Percentiles rank a stretch among this genome's conserved stretches.
phyloP scores from a whole-genome alignment of 2,329 filamentous ascomycete genomes.

The Juglanconis juglandina region DNA sequence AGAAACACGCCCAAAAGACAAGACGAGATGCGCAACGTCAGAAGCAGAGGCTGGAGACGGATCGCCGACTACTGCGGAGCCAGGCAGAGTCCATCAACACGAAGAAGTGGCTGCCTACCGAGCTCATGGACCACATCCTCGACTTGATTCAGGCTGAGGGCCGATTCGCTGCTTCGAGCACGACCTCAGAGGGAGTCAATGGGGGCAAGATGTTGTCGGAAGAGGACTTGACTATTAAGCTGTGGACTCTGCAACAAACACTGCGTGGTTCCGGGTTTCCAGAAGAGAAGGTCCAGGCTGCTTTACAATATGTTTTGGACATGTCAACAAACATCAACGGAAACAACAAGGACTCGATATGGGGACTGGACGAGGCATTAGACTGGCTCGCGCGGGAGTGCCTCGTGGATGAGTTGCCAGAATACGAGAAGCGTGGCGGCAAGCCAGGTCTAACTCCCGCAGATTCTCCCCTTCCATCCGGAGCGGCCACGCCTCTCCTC shows the following conservation, averaged over 20 bases:
- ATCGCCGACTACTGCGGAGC: constrained; percentile 74
- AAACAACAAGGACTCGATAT: constrained; percentile 63
- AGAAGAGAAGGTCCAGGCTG: constrained; percentile 57
- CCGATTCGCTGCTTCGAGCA: constrained; percentile 51
- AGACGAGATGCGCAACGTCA: constrained; percentile 77
- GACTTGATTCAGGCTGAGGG: constrained; percentile 67
- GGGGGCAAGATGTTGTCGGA: constrained; percentile 59
- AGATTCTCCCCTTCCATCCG: constrained; percentile 49
- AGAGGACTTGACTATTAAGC: constrained; percentile 72
- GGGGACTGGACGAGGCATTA: constrained; percentile 82
- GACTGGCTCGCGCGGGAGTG: constrained; percentile 88
- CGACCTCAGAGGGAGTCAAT: constrained; percentile 41
- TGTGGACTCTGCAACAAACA: constrained; percentile 81
- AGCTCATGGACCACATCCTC: constrained; percentile 74
- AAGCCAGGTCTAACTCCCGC: constrained; percentile 37
- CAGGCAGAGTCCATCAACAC: constrained; percentile 72
- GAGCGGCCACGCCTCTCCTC: constrained; percentile 46
- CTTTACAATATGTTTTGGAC: constrained; percentile 63
- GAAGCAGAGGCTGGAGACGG: constrained; percentile 74
- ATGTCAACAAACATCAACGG: constrained; percentile 60
- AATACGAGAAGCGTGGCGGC: constrained; percentile 57
- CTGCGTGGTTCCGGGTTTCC: constrained; percentile 68
- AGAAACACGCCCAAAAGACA: constrained; percentile 76
- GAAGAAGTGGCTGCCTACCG: constrained; percentile 74
- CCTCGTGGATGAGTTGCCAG: constrained; percentile 63